Evolutionary conservation across 768 basidiomycete species (phyloP).

Genomic region (Naematelia encephala): DNA sequence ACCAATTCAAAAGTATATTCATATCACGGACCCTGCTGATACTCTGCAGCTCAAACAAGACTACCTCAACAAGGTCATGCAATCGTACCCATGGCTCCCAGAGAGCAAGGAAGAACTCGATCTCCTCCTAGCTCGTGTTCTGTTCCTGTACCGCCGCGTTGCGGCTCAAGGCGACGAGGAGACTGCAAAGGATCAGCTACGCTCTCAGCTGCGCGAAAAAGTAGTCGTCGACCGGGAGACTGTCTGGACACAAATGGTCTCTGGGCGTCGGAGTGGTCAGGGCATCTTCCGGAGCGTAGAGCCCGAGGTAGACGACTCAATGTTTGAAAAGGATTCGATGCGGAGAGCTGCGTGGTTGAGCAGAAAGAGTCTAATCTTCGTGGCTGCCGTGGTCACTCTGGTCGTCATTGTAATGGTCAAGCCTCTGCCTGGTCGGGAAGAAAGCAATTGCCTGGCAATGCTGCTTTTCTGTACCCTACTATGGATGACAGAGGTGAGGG

Average conservation of each 20-base stretch:
- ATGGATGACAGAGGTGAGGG: conserved; percentile 83
- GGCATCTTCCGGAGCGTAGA: conserved; percentile 43
- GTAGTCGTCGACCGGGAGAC: conserved; percentile 93
- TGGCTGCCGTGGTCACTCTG: conserved; percentile 62
- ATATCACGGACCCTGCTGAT: conserved; percentile 21
- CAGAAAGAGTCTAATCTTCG: conserved; percentile 60
- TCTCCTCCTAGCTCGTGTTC: conserved; percentile 59
- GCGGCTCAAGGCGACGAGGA: conserved; percentile 69
- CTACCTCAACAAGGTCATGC: conserved; percentile 70
- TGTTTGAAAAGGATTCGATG: conserved; percentile 48
- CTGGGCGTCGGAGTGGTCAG: conserved; percentile 64
- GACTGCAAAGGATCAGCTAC: conserved; percentile 74
- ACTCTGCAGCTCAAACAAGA: conserved; percentile 66
- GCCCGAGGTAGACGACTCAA: conserved; percentile 52
- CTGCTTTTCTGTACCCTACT: conserved; percentile 83
- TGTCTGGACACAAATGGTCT: conserved; percentile 66
- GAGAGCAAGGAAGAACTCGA: conserved; percentile 64
- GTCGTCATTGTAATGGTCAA: conserved; percentile 61
- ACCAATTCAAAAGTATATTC: conserved; percentile 55
- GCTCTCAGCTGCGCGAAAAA: conserved; percentile 81
- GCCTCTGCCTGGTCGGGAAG: conserved; percentile 63
- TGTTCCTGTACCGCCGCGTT: conserved; percentile 77
- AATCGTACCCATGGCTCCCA: conserved; percentile 65
- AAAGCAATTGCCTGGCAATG: conserved; percentile 86
- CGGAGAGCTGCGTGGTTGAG: conserved; percentile 58